Evolutionary conservation across 2,329 filamentous ascomycete species (phyloP), one percentile per base, ranked within the genome.

Genomic region (Ascochyta clinopodiicola): DNA sequence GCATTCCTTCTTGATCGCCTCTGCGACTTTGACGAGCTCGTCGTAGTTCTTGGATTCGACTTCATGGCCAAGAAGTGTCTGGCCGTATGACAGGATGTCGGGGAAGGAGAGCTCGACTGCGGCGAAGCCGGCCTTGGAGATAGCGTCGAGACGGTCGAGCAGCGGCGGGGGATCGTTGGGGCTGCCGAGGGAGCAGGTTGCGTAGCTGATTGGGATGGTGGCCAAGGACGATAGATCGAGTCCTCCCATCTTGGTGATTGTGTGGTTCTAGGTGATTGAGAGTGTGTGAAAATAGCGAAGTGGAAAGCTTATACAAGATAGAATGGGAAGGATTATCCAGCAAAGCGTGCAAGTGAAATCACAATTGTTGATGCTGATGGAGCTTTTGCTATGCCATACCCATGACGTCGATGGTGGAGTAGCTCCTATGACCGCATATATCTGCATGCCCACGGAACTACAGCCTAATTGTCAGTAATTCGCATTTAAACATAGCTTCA

Each of bases 81-180:
- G 78, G 4, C 85, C 88, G 62, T 89, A 90, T 6, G 82, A 76
- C 10, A 88, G 72, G 2, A 94, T 84, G 62, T 93, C 89, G 0
- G 88, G 87, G 77, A 92, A 90, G 0, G 86, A 86, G 7, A 93
- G 83, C 73, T 93, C 90, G 55, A 93, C 87, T 13, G 82, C 88
- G 10, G 81, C 76, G 71, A 92, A 91, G 2, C 86, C 87, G 1
- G 84, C 86, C 1, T 78, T 76, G n/a, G 85, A 79, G 61, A 92
- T 86, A 37, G 86, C 85, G 38, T 82, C 75, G 10, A 89, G 79
- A 60, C 87, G 88, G 38, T 84, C 77, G 35, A 83, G 83, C 0
- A 89, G 80, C 1, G 81, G 84, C 55, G 58, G 75, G 57, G 57
- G 74, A 50, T 72, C 73, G 57, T 76, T 75, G 0, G 70, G 70